Conservation (phyloP, 2,329 filamentous ascomycete species). For the Alternaria ethzedia region DNA sequence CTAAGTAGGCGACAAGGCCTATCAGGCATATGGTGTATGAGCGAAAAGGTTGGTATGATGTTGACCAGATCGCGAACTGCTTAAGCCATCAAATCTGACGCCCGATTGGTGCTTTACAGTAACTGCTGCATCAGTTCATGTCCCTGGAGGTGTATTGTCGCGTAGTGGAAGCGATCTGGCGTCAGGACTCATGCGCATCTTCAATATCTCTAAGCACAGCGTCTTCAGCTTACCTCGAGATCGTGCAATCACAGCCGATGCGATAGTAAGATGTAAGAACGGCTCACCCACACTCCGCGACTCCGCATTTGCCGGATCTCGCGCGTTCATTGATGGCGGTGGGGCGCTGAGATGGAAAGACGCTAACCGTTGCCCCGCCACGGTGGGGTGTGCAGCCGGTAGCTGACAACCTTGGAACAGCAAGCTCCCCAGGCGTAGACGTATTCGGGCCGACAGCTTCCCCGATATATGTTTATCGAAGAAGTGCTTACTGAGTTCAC, state of each 20-base stretch:
- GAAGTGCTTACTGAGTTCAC: background rate
- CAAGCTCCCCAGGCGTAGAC: background rate
- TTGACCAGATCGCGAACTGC: constrained; percentile 61
- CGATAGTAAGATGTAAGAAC: background rate
- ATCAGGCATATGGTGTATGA: constrained; percentile 67
- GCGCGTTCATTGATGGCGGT: constrained; percentile 1
- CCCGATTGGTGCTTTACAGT: background rate
- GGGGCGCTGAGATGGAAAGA: constrained; percentile 3
- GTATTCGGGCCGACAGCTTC: background rate
- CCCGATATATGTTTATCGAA: background rate
- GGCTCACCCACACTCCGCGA: background rate
- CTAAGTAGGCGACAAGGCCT: constrained; percentile 69
- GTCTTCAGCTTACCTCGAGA: background rate
- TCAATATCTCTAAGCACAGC: background rate
- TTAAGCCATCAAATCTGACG: constrained; percentile 55
- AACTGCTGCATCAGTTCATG: background rate
- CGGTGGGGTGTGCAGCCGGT: constrained; percentile 3
- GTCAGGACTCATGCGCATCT: constrained; percentile 59
- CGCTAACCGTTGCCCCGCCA: constrained; percentile 7
- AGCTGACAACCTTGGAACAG: background rate
- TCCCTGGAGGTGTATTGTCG: constrained; percentile 37
- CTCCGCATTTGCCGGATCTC: background rate
- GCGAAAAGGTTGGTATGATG: constrained; percentile 47
- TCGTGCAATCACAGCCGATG: background rate
- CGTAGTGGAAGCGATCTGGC: constrained; percentile 53